phyloP scores from a whole-genome alignment of 2,329 filamentous ascomycete genomes.

The Colletotrichum viniferum region DNA sequence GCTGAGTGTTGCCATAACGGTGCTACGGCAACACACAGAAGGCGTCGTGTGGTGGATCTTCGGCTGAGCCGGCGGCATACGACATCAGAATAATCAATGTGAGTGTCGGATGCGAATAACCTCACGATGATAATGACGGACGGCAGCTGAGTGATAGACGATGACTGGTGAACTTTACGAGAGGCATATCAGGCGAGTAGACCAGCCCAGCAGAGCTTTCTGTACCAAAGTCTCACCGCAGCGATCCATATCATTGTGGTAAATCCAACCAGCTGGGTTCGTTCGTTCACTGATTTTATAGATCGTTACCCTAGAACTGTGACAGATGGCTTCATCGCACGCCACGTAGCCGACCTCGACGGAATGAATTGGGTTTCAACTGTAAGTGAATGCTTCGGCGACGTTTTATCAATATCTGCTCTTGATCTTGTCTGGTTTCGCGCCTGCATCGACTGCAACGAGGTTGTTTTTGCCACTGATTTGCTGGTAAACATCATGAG shows the following conservation, averaged over 20 bases:
- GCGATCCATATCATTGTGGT: no score
- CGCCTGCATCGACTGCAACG: not conserved
- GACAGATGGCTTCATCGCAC: not conserved
- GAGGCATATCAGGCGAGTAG: not conserved
- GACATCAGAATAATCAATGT: not conserved
- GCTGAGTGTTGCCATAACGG: no score
- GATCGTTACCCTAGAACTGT: not conserved
- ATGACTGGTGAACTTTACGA: not conserved
- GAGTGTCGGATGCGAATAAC: not conserved
- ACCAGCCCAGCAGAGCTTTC: not conserved
- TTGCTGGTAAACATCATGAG: not conserved
- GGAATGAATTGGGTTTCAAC: no score
- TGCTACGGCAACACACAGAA: not conserved
- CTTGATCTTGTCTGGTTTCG: not conserved
- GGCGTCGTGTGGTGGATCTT: not conserved
- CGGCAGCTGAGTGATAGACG: not conserved
- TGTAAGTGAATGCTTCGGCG: not conserved
- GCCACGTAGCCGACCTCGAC: not conserved
- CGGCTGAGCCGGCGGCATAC: fast-evolving
- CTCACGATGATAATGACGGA: not conserved
- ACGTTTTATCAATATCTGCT: no score
- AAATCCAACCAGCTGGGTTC: not conserved
- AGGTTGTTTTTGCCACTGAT: not conserved
- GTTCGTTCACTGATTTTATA: not conserved
- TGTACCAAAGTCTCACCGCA: no score